A percentile compares a stretch with the other conserved stretches of the same genome.
Conservation (phyloP, 768 basidiomycete genomes). For the Crassisporium funariophilum region DNA sequence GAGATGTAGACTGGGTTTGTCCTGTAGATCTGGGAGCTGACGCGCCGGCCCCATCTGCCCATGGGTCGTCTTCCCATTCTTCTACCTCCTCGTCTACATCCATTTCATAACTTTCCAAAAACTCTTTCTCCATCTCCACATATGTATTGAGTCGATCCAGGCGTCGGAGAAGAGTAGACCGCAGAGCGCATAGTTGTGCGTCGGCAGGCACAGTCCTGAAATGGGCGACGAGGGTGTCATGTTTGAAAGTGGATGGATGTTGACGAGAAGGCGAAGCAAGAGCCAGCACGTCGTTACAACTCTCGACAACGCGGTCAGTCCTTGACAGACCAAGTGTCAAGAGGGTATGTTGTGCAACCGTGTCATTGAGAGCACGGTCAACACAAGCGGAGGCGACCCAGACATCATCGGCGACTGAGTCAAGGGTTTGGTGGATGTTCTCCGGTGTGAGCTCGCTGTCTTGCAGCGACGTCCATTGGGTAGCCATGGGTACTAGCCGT, state of each 20-base stretch:
- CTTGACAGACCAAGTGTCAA: conserved; percentile 66
- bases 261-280: conserved; percentile 13
- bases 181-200: conserved; percentile 64
- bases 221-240: conserved; percentile 46
- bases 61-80: conserved; percentile 81
- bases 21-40: conserved; percentile 30
- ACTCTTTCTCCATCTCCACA: conserved; percentile 54
- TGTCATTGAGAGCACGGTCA: conserved; percentile 66
- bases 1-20: conserved; percentile 29
- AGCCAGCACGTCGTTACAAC: conserved; percentile 41
- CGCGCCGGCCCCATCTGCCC: conserved; percentile 51
- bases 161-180: conserved; percentile 66
- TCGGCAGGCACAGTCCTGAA: conserved; percentile 61
- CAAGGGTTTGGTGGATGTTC: conserved; percentile 48
- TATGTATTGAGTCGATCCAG: conserved; percentile 76
- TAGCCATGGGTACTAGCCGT: conserved; percentile 45
- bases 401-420: conserved; percentile 59
- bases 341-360: conserved; percentile 55
- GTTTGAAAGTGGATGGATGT: conserved; percentile 7
- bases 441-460: conserved; percentile 62
- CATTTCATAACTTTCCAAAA: conserved; percentile 31
- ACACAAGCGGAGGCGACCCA: conserved; percentile 79
- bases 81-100: conserved; percentile 55
- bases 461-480: conserved; percentile 56
- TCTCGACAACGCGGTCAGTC: conserved; percentile 49